A percentile compares a stretch with the other conserved stretches of the same genome.
Evolutionary conservation across 345 rosid species (phyloP).

Genomic region (Syzygium grande): DNA sequence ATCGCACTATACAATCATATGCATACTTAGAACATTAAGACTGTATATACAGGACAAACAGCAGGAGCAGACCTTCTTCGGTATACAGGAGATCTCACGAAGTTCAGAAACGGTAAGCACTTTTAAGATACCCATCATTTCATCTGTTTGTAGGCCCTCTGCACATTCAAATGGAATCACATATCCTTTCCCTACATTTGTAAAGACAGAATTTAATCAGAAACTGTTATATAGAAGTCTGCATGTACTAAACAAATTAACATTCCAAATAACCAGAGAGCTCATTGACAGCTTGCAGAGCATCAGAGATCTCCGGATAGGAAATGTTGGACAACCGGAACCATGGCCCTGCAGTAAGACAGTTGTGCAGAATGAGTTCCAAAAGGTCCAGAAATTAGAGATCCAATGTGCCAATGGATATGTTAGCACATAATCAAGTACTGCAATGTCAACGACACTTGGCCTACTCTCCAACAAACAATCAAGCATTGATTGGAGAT

Average conservation of each 20-base stretch:
- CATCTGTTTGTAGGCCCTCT: slow-evolving; percentile 21
- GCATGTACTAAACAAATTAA: not conserved
- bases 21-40: not conserved
- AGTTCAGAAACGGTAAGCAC: slow-evolving; percentile 61
- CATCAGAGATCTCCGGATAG: slow-evolving; percentile 58
- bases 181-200: slow-evolving; percentile 48
- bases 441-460: not conserved
- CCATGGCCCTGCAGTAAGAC: slow-evolving; percentile 67
- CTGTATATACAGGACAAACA: not conserved
- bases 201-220: slow-evolving; percentile 4
- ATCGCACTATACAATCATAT: not conserved
- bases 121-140: slow-evolving; percentile 38
- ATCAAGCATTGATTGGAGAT: not conserved
- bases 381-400: not conserved
- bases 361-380: not conserved
- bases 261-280: slow-evolving; percentile 45
- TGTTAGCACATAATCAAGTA: not conserved
- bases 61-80: slow-evolving; percentile 44
- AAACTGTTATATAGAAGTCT: not conserved
- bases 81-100: slow-evolving; percentile 42
- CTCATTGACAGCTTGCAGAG: slow-evolving; percentile 41
- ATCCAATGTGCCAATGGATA: not conserved
- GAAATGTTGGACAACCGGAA: slow-evolving; percentile 62
- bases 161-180: slow-evolving; percentile 26
- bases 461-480: not conserved